phyloP scores from a whole-genome alignment of 2,329 filamentous ascomycete genomes.

The Colletotrichum sp. region DNA sequence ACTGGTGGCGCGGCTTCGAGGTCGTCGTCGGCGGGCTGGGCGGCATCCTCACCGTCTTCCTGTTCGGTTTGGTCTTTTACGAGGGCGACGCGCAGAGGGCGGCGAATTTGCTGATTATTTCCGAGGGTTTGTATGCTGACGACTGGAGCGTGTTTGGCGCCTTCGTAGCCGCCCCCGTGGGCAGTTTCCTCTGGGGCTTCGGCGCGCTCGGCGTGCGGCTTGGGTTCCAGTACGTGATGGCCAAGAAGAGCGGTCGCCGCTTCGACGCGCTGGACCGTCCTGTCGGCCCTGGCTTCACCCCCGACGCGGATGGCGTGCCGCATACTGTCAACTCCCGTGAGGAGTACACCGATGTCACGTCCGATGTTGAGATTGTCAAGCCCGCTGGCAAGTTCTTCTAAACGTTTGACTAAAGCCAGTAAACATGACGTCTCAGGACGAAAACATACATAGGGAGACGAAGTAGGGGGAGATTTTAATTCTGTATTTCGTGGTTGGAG shows the following conservation, averaged over 20 bases:
- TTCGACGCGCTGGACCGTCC: slow-evolving; percentile 74
- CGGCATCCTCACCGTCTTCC: slow-evolving; percentile 79
- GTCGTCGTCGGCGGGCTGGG: slow-evolving; percentile 80
- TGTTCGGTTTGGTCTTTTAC: slow-evolving; percentile 84
- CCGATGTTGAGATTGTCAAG: slow-evolving; percentile 40
- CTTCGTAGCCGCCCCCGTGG: slow-evolving; percentile 80
- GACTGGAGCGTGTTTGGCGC: slow-evolving; percentile 87
- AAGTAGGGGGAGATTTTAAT: not conserved
- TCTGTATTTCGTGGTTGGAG: not conserved
- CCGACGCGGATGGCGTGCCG: slow-evolving; percentile 16
- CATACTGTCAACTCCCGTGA: slow-evolving; percentile 24
- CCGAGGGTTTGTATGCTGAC: slow-evolving; percentile 75
- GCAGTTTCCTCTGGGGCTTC: slow-evolving; percentile 74
- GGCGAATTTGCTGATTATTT: slow-evolving; percentile 71
- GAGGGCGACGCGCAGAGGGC: slow-evolving; percentile 70
- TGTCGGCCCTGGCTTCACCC: slow-evolving; percentile 8
- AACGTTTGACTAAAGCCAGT: not conserved
- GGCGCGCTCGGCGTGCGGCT: slow-evolving; percentile 67
- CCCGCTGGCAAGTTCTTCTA: slow-evolving; percentile 61
- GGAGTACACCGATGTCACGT: slow-evolving; percentile 29
- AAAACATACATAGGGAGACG: not conserved
- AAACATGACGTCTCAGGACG: not conserved
- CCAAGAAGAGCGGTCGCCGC: slow-evolving; percentile 61
- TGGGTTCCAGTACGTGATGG: slow-evolving; percentile 59
- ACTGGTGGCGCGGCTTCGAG: slow-evolving; percentile 82